Conservation (phyloP, 73 alveolate species). For the Symbiodinium pilosum region DNA sequence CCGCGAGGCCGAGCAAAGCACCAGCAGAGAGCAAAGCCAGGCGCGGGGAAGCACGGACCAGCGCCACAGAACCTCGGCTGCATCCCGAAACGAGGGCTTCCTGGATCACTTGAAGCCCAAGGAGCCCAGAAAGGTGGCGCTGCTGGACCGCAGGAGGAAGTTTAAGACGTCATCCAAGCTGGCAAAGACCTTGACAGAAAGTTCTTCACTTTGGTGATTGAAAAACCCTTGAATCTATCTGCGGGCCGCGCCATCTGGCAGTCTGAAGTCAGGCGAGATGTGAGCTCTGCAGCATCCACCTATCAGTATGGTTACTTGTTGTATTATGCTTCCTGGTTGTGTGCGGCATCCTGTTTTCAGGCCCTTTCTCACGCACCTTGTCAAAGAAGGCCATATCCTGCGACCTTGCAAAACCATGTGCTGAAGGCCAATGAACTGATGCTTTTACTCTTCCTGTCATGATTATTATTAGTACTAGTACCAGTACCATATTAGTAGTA, state of each 20-base stretch:
- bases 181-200: constrained; percentile 65
- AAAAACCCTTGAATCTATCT: background rate
- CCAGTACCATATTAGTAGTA: too few relatives aligned
- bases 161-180: constrained; percentile 80
- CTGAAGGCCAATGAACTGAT: too few relatives aligned
- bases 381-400: constrained; percentile 78
- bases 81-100: background rate
- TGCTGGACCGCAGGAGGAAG: constrained; percentile 89
- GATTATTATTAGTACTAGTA: too few relatives aligned
- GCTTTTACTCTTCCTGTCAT: too few relatives aligned
- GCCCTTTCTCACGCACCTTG: constrained; percentile 5
- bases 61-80: constrained; percentile 33
- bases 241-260: constrained; percentile 38
- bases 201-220: too few relatives aligned
- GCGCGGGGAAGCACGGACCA: constrained; percentile 61
- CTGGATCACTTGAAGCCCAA: background rate
- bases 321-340: background rate
- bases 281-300: constrained; percentile 83
- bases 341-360: background rate
- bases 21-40: constrained; percentile 34
- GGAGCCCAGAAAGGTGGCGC: constrained; percentile 39
- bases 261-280: constrained; percentile 61
- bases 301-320: background rate
- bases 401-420: too few relatives aligned
- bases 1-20: background rate